Evolutionary conservation across 164 flowering plant species (phyloP), one percentile per base, ranked within the genome.

Genomic region (Tetrastigma voinierianum): DNA sequence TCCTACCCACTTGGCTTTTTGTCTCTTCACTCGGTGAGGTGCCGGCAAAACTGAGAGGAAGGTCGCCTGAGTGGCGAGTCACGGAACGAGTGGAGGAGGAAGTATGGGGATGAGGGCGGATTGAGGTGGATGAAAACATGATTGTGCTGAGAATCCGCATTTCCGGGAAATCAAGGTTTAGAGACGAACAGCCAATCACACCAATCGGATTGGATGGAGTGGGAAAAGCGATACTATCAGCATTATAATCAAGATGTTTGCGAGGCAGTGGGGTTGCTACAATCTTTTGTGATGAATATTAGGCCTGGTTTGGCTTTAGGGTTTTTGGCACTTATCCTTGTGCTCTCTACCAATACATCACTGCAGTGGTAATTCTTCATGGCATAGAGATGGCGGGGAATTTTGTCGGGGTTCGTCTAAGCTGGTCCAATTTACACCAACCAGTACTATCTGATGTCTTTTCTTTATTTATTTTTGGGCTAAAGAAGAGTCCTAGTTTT

Each of bases 301-400:
- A 69, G 81, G 72, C 81, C 81, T 6, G 51, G 74, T 67, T 57
- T 75, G 74, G 81, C 76, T 20, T 14, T 74, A 9, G 81, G 74
- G 18, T 20, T 63, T 24, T 17, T 72, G 12, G 55, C 62, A 9
- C 67, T 78, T 45, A 13, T 78, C 21, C 15, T 16, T 44, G 62
- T 74, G 53, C 69, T n/a, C n/a, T n/a, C n/a, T n/a, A n/a, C n/a
- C 70, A 0, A 16, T 72, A 0, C 66, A n/a, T 76, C 12, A 46
- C 65, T 4, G 55, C 57, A 3, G 55, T 70, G 23, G 51, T 63
- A 1, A 23, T 72, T 46, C 48, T 45, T 21, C 46, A 64, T 46
- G 65, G 21, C 9, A 10, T 57, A 8, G 52, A 59, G 24, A 15
- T 65, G 4, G 72, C 62, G 40, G 40, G 40, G 40, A 0, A 25